A percentile compares a stretch with the other conserved stretches of the same genome.
These are phyloP conservation scores for Tetrapisispora fleetii DNA, from an alignment of 805 yeast genomes.

Conservation along the genomic window DNA sequence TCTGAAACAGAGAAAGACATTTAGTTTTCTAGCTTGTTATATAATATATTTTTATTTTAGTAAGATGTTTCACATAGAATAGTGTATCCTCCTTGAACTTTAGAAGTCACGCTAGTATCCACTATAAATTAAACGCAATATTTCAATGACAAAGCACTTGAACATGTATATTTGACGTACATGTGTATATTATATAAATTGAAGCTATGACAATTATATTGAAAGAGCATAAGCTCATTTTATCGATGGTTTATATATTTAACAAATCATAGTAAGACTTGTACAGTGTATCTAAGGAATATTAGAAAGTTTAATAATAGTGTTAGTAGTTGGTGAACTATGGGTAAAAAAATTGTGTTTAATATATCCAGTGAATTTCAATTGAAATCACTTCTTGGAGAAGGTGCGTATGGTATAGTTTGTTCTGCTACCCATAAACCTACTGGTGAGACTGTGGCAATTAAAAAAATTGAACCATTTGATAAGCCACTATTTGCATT, in stretches of 20 bases:
- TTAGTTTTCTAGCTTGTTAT: background rate
- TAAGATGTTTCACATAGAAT: background rate
- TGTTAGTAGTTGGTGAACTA: background rate
- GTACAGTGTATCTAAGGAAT: too few species aligned
- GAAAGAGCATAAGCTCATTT: too few species aligned
- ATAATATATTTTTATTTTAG: too few species aligned
- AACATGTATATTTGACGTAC: too few species aligned
- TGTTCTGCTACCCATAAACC: conserved; percentile 84
- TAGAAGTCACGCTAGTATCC: too few species aligned
- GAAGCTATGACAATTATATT: too few species aligned
- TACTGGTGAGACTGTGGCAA: conserved; percentile 82
- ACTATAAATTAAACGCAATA: too few species aligned
- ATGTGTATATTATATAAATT: too few species aligned
- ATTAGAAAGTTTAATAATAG: too few species aligned
- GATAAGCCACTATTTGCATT: conserved; percentile 82
- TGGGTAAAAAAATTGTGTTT: conserved; percentile 49
- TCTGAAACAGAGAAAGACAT: background rate
- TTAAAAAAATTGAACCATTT: conserved; percentile 85
- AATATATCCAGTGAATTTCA: conserved; percentile 84
- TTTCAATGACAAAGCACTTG: too few species aligned
- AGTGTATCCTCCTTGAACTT: background rate
- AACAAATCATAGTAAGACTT: too few species aligned
- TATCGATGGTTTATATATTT: too few species aligned
- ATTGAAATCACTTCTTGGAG: conserved; percentile 77
- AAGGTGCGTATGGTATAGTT: conserved; percentile 94